These are phyloP conservation scores for Wickerhamiella occidentalis DNA, from an alignment of 805 yeast species.

Conservation along the genomic window DNA sequence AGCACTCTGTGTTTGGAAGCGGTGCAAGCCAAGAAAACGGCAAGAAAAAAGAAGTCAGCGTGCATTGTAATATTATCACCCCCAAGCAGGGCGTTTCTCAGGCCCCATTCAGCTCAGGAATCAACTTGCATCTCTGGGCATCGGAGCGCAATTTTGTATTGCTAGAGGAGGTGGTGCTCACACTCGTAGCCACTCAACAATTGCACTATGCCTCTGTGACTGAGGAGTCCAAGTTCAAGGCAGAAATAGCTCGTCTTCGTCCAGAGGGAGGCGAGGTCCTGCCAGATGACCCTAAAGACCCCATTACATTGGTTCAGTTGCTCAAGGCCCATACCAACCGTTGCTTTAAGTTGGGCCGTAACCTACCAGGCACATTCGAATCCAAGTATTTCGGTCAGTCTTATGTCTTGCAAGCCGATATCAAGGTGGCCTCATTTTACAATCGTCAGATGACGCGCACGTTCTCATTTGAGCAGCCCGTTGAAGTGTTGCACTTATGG, in stretches of 20 bases:
- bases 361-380: conserved; percentile 8
- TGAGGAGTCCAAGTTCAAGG: conserved; percentile 7
- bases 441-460: neutral
- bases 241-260: conserved; percentile 2
- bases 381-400: conserved; percentile 5
- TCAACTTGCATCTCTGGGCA: conserved; percentile 3
- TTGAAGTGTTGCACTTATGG: conserved; percentile 7
- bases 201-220: conserved; percentile 4
- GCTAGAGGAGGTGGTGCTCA: neutral
- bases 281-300: neutral
- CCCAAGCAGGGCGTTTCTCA: conserved; percentile 8
- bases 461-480: conserved; percentile 5
- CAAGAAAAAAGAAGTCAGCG: conserved; percentile 3
- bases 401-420: conserved; percentile 7
- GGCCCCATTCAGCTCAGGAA: conserved; percentile 9
- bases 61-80: conserved; percentile 4
- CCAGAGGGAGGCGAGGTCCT: conserved; percentile 6
- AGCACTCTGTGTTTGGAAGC: neutral
- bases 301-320: conserved; percentile 1
- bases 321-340: conserved; percentile 7
- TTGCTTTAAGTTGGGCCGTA: neutral
- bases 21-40: neutral
- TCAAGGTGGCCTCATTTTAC: conserved; percentile 3
- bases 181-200: conserved; percentile 6
- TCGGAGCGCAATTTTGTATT: conserved; percentile 3